Conservation (phyloP, 169 alveolate genomes). For the Cryptosporidium parvum region DNA sequence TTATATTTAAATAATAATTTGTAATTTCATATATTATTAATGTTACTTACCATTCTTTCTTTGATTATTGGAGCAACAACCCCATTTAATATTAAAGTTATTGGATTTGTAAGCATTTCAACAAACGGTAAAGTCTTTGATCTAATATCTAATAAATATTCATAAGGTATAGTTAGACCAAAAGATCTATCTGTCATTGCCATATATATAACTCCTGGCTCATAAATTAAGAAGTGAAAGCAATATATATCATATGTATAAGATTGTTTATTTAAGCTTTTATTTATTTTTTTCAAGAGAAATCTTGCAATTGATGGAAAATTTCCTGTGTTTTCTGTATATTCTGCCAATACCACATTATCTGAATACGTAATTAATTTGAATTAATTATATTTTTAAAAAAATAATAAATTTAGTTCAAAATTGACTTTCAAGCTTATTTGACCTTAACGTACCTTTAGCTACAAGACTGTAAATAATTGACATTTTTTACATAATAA, state of each 20-base stretch:
- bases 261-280: conserved; percentile 25
- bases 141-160: conserved; percentile 31
- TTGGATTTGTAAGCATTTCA: conserved; percentile 1
- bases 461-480: conserved; percentile 36
- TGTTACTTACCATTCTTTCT: conserved; percentile 62
- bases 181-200: conserved; percentile 46
- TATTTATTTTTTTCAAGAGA: conserved; percentile 39
- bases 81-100: conserved; percentile 27
- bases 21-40: too few relatives aligned
- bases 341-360: conserved; percentile 51
- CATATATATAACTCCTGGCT: conserved; percentile 20
- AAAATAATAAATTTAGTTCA: neutral
- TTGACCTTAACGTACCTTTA: conserved; percentile 11
- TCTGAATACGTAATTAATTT: conserved; percentile 1
- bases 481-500: conserved; percentile 11
- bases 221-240: conserved; percentile 40
- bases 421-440: neutral
- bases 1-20: neutral
- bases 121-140: conserved; percentile 10
- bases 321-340: conserved; percentile 56
- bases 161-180: conserved; percentile 42
- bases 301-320: conserved; percentile 63
- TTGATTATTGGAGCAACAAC: conserved; percentile 46
- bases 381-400: neutral
- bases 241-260: conserved; percentile 66